Base-by-base conservation (phyloP, 176 grass and related monocot species). In the Oryza punctata region DNA sequence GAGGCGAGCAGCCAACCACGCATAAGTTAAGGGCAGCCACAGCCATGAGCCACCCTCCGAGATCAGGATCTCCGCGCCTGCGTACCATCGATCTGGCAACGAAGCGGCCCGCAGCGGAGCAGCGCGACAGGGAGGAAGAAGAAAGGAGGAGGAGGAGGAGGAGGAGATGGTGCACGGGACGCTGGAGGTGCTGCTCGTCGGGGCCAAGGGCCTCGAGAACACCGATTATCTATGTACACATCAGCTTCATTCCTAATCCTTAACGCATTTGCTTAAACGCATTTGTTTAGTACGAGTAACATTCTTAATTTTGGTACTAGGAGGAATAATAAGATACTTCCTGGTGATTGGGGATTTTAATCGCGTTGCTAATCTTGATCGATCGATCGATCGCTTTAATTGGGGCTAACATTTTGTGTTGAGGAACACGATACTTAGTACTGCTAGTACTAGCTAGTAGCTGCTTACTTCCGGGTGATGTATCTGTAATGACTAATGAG, bases 181-280 rank as follows among this genome's bases (percentile, higher is more conserved):
- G 87, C 85, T 95, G 82, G 87, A 92, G 81, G 87, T 92, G 79
- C 87, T 92, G 66, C 90, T 95, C 71, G 67, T 92, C 75, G 82
- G 88, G 69, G 93, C 93, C 70, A 94, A 92, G 85, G 85, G 93
- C 79, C 93, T 92, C 75, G 85, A 95, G 87, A 90, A 92, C 82
- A 81, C 87, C 85, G 93, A 94, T 81, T 88, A 78, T 28, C 71
- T 92, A 21, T 92, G 93, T 95, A 84, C 12, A 85, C 63, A 69
- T 65, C 67, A 3, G 6, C 38, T 63, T 27, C 3, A 21, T 57
- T 21, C 45, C 45, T 47, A 57, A 2, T 37, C 23, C 21, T 23
- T 19, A 60, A 60, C 54, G 2, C 57, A 24, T 61, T 24, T 61
- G 10, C n/a, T n/a, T 19, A 60, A 60, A 60, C 54, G 2, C 57